phyloP scores from a whole-genome alignment of 1,284 basidiomycete genomes.

The Ceratobasidium sp. region DNA sequence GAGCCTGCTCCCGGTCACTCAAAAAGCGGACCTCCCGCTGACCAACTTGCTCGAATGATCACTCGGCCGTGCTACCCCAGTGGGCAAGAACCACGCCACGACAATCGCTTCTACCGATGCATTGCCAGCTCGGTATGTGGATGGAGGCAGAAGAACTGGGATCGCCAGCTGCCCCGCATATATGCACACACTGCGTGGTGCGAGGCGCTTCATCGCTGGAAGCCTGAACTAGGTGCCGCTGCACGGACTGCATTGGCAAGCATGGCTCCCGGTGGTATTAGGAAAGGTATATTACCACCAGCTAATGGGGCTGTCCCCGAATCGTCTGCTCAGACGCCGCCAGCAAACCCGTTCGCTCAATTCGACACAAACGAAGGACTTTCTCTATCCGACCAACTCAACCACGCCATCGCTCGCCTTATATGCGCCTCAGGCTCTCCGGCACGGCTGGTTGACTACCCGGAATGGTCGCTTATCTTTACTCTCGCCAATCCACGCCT shows the following conservation, averaged over 20 bases:
- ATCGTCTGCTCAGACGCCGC: too few species aligned
- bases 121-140: slow-evolving; percentile 15
- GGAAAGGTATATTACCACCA: too few species aligned
- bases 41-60: slow-evolving; percentile 5
- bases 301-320: too few species aligned
- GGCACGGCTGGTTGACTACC: too few species aligned
- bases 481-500: neutral
- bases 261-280: slow-evolving; percentile 2
- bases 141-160: neutral
- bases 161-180: slow-evolving; percentile 7
- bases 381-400: neutral
- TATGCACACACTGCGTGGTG: neutral
- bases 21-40: neutral
- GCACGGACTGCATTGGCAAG: neutral
- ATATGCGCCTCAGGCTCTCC: slow-evolving; percentile 11
- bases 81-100: neutral
- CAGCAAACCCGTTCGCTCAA: slow-evolving; percentile 3
- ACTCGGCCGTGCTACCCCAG: slow-evolving; percentile 7
- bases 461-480: neutral
- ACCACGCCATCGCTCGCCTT: slow-evolving; percentile 3
- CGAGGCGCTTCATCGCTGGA: neutral
- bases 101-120: neutral
- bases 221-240: slow-evolving; percentile 5
- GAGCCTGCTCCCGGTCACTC: neutral
- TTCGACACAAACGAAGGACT: too few species aligned